Conservation (phyloP, 139 green algal genomes). For the Prasinococcaceae sp. region DNA sequence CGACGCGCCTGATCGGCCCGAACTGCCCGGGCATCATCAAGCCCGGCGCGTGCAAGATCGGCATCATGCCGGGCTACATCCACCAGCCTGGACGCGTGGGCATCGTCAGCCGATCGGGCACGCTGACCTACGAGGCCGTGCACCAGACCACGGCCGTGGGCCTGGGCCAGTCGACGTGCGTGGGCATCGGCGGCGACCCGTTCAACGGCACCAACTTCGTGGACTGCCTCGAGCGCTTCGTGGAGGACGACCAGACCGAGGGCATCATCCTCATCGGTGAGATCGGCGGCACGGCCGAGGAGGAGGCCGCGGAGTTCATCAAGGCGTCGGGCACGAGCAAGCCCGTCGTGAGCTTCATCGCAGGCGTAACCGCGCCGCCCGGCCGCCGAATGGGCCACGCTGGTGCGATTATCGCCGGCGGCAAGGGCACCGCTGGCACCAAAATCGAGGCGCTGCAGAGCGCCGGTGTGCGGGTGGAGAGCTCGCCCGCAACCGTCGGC, state of each 20-base stretch:
- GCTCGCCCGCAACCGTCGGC: slow-evolving; percentile 78
- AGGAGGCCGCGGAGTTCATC: slow-evolving; percentile 83
- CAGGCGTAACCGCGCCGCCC: slow-evolving; percentile 87
- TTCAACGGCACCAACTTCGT: slow-evolving; percentile 90
- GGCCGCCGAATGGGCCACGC: slow-evolving; percentile 95
- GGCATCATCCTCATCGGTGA: slow-evolving; percentile 99
- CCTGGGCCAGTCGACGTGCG: slow-evolving; percentile 90
- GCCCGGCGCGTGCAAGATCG: slow-evolving; percentile 97
- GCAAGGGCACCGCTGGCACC: slow-evolving; percentile 85
- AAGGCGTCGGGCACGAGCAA: slow-evolving; percentile 67
- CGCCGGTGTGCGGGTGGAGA: slow-evolving; percentile 69
- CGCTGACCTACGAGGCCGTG: slow-evolving; percentile 94
- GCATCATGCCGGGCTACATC: slow-evolving; percentile 99
- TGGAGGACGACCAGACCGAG: slow-evolving; percentile 75
- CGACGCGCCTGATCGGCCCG: slow-evolving; percentile 85
- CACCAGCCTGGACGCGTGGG: slow-evolving; percentile 75
- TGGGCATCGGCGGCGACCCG: slow-evolving; percentile 43
- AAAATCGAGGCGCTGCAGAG: slow-evolving; percentile 89
- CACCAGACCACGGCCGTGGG: slow-evolving; percentile 86
- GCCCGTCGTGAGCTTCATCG: slow-evolving; percentile 97
- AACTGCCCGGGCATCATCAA: slow-evolving; percentile 87
- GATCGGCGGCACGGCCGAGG: slow-evolving; percentile 94
- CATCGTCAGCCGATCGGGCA: slow-evolving; percentile 91
- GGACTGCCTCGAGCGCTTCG: slow-evolving; percentile 88
- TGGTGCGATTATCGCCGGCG: slow-evolving; percentile 83